Evolutionary conservation across 2,329 filamentous ascomycete genomes (phyloP), one percentile per base, ranked within the genome.

Genomic region (Lecanicillium sp.): DNA sequence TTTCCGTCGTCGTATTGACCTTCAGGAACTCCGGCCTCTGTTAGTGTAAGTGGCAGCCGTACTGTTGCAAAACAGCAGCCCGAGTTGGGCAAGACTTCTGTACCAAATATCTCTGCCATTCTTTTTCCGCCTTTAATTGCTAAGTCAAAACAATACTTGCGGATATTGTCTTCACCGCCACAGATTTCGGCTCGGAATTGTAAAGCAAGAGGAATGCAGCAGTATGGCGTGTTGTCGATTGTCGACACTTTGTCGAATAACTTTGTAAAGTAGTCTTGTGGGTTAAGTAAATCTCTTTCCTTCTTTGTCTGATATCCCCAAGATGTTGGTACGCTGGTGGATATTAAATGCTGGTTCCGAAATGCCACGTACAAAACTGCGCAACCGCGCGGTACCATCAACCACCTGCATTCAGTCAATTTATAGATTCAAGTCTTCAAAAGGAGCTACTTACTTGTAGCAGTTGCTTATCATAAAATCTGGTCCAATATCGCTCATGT

Each of bases 391-490:
- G 84, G 84, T 4, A 74, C 71, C 53, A 73, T 80, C 6, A 89
- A 71, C 84, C 84, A 89, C 60, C 55, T 58, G 39, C 29, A n/a
- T 32, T 16, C 14, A 22, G 37, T 51, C 34, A 45, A 38, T 40
- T n/a, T n/a, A n/a, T n/a, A n/a, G n/a, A n/a, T n/a, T n/a, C n/a
- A n/a, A 17, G 29, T 12, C 22, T 11, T 25, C 22, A 7, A 25
- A 25, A 25, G n/a, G n/a, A 35, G 19, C 17, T 18, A 43, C 52
- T 48, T 45, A 57, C 54, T 85, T 86, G 60, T 86, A 79, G 45
- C 73, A 78, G 51, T 88, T 89, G 42, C 65, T 77, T 28, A 83
- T 71, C 48, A 85, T 78, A 59, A 88, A 88, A 57, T 89, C 83
- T 0, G 82, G 74, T 29, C 75, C 64, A 15, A 85, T 57, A 12